Evolutionary conservation across 129 eudicot species (phyloP).

Genomic region (Tagetes erecta): DNA sequence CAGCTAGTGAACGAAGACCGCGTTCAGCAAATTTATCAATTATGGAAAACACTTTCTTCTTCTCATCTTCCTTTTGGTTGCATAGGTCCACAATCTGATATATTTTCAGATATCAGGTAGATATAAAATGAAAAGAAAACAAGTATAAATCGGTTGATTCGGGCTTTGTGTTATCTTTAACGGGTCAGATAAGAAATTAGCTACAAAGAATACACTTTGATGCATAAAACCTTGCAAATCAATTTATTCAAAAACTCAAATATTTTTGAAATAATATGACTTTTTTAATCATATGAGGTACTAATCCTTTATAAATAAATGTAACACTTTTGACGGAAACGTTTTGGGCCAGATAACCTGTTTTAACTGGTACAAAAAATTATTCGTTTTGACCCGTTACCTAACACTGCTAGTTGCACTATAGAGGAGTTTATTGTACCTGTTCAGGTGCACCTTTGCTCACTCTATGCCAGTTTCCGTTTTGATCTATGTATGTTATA

Average conservation of each 20-base stretch:
- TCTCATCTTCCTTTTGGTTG: slow-evolving; percentile 47
- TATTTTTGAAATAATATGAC: neutral
- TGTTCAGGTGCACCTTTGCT: slow-evolving; percentile 99
- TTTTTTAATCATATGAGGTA: neutral
- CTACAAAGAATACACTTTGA: neutral
- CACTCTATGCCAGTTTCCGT: slow-evolving; percentile 70
- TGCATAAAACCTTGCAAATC: neutral
- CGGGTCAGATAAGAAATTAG: neutral
- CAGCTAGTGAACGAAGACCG: slow-evolving; percentile 87
- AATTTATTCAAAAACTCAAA: neutral
- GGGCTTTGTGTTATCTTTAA: neutral
- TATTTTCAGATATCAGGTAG: neutral
- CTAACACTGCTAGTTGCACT: neutral
- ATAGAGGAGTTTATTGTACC: slow-evolving; percentile 35
- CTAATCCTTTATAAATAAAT: neutral
- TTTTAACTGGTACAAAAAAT: neutral
- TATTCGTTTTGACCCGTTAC: neutral
- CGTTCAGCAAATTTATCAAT: slow-evolving; percentile 90
- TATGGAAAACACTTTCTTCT: slow-evolving; percentile 64
- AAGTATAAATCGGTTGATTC: neutral
- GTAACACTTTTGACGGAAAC: neutral
- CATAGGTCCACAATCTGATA: slow-evolving; percentile 74
- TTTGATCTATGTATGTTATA: slow-evolving; percentile 62
- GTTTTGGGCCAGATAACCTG: neutral
- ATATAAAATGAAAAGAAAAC: neutral